Evolutionary conservation across 1,284 basidiomycete genomes (phyloP), one percentile per base, ranked within the genome.

Genomic region (Mixia osmundae): DNA sequence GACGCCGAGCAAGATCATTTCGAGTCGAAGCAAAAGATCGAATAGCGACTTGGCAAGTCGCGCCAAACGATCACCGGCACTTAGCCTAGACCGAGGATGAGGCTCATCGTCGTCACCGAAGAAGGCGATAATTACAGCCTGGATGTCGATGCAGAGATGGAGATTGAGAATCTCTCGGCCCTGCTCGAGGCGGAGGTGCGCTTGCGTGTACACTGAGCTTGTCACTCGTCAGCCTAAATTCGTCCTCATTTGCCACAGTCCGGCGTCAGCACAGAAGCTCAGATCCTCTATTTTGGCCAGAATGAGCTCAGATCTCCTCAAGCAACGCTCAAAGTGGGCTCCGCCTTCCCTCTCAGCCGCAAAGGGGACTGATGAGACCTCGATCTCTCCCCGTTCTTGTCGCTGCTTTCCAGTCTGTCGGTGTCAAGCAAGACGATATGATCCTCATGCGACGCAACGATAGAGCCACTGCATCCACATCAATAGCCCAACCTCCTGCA

Each of bases 111-210:
- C 11, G 11, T 34, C 22, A 24, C 33, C 9, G 33, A 34, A 16
- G 11, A 8, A 9, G 33, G 19, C 33, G 33, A 34, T 4, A 5
- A 9, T 20, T 6, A 38, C 22, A 26, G 30, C 20, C 19, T 42
- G 19, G 41, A 42, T 33, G 41, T 42, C n/a, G 37, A 18, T 5
- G 33, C 27, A 23, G 41, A 42, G 10, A 42, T 42, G 41, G 26
- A 76, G 51, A 64, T 91, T 19, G 76, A 78, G 60, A 76, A 83
- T 53, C 70, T 89, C 25, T 74, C 74, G 65, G 82, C 77, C 6
- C 62, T 91, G 37, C 63, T 89, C 18, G 82, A 87, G 55, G 83
- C 72, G 0, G 83, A 91, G 67, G 82, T 82, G 51, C 53, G 66
- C 45, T 24, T n/a, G 12, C 11, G 20, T 33, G 23, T 10, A 12